phyloP scores from a whole-genome alignment of 1,139 yeast species.

The Saccharomycopsis phalli region DNA sequence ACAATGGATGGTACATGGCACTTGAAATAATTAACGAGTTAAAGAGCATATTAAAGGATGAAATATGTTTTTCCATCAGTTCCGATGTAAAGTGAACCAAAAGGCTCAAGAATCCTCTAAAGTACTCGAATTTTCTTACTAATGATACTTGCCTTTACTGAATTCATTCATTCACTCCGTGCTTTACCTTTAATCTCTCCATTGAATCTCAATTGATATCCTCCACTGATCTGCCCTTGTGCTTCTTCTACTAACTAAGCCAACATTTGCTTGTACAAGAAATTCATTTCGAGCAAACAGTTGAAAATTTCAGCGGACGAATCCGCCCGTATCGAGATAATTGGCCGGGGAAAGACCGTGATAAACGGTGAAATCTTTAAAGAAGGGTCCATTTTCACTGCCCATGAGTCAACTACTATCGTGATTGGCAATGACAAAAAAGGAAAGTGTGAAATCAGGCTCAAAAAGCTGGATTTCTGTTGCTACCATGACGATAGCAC shows the following conservation, averaged over 20 bases:
- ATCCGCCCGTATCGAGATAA: neutral
- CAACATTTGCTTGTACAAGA: neutral
- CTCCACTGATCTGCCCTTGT: neutral
- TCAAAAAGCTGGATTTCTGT: constrained; percentile 3
- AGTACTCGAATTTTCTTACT: too few relatives aligned
- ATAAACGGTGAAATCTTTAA: neutral
- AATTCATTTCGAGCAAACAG: constrained; percentile 9
- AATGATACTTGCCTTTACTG: too few relatives aligned
- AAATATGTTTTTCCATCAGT: neutral
- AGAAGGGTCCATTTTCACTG: neutral
- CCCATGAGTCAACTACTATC: neutral
- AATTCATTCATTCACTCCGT: too few relatives aligned
- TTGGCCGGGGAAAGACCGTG: constrained; percentile 7
- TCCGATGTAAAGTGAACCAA: neutral
- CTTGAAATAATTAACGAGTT: too few relatives aligned
- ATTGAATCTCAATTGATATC: neutral
- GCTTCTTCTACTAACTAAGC: neutral
- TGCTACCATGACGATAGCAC: constrained; percentile 7
- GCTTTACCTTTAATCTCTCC: neutral
- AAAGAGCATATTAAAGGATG: too few relatives aligned
- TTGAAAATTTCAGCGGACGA: constrained; percentile 1
- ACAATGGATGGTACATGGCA: too few relatives aligned
- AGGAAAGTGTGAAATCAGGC: constrained; percentile 2
- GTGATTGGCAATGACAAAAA: constrained; percentile 7
- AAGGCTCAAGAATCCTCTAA: too few relatives aligned